Base-by-base conservation (phyloP, 2,329 filamentous ascomycete genomes). In the Aspergillus flavus region DNA sequence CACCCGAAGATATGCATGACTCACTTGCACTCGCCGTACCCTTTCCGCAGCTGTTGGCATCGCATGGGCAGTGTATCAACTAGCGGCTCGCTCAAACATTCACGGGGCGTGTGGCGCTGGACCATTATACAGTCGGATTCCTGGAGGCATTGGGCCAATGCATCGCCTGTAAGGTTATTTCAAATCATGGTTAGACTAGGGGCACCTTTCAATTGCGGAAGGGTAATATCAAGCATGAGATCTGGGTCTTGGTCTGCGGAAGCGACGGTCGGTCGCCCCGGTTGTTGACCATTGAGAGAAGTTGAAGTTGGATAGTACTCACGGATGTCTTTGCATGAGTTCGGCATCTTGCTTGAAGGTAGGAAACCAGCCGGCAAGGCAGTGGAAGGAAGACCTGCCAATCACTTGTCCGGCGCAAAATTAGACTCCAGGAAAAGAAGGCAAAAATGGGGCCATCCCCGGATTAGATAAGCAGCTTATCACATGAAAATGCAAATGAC, bases 291-390 rank as follows among this genome's bases (percentile, higher is more conserved):
- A 61, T 59, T 54, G 59, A 28, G n/a, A 61, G 36, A 23, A 23
- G 53, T 50, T 56, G 52, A 50, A 23, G 53, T 50, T 56, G 52
- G 50, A 55, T 26, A 61, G 26, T 58, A 82, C 92, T 71, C 86
- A 98, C 94, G 89, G 77, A 99, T 92, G 80, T 98, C 94, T 87
- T 94, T 92, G 83, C 95, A 99, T 67, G 94, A 97, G 79, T 91
- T 93, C 63, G 94, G 94, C 95, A 98, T 97, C 60, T 78, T 83
- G 77, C 61, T 43, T 41, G 19, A 7, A n/a, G 39, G 39, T 41
- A 41, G 26, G n/a, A n/a, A 4, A n/a, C 14, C 57, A 52, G 46
- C 41, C 43, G 30, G 56, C 32, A 58, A 59, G 58, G 55, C 54
- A 34, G 55, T 28, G 55, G 53, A 34, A 23, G 53, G 45, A 7